Base-by-base conservation (phyloP, 495 filamentous ascomycete species). In the Lasiosphaeria miniovina region DNA sequence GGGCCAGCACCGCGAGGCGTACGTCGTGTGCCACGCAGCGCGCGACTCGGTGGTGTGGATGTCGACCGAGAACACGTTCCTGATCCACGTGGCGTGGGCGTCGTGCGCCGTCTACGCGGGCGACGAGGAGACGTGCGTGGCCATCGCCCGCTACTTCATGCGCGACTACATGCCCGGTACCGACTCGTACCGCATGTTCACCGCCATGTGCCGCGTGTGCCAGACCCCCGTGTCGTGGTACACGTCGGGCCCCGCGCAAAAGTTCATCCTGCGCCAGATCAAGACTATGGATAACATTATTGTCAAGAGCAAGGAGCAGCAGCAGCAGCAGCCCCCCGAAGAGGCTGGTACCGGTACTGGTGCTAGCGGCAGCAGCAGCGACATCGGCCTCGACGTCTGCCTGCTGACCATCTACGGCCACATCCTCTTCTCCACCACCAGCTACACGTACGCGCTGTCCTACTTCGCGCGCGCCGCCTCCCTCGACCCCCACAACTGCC, bases 381-480 rank as follows among this genome's bases (percentile, higher is more conserved):
- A 80, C 55, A 69, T 71, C 36, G 70, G 61, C 49, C 70, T 76
- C 52, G 77, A 75, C 59, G 80, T 92, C 35, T 86, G 85, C 12
- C 77, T 98, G 12, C 80, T 98, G 1, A 88, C 90, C 69, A 79
- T 96, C 11, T 97, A 96, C 69, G 94, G 90, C 1, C 87, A 96
- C 68, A 91, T 96, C 41, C 77, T 96, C 17, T 90, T 89, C 65
- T 82, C 84, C 7, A 87, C 88, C 7, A 89, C 84, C 59, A 89
- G 86, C 61, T 94, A 94, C 75, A 79, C 83, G 3, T 88, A 88
- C 46, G 90, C 95, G 2, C 75, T 98, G 31, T 93, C 83, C 59
- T 98, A 96, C 75, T 95, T 96, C 64, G 86, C 90, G 61, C 89
- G 94, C 46, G 95, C 93, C 4, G 88, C 89, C 51, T 86, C 89